These are phyloP conservation scores for Heliamphora pulchella DNA, from an alignment of 179 eudicot species.

Conservation along the genomic window DNA sequence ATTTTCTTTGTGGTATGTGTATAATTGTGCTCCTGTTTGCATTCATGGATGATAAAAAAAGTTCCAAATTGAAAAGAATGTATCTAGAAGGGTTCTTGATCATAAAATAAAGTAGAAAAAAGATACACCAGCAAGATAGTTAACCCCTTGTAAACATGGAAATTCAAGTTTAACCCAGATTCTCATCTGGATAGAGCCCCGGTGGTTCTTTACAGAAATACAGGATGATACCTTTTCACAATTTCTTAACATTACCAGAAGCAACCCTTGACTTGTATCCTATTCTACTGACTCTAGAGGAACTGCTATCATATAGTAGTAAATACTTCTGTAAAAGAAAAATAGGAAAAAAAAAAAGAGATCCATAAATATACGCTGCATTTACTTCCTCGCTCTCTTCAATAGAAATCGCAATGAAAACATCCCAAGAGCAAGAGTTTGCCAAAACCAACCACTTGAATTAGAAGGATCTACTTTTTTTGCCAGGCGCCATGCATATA, in stretches of 20 bases:
- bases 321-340: too few relatives aligned
- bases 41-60: too few relatives aligned
- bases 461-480: conserved; percentile 70
- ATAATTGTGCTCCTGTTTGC: too few relatives aligned
- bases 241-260: neutral
- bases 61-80: too few relatives aligned
- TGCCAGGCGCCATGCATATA: conserved; percentile 73
- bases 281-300: too few relatives aligned
- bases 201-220: neutral
- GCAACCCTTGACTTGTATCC: neutral
- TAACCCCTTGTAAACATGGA: neutral
- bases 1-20: too few relatives aligned
- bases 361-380: too few relatives aligned
- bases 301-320: neutral
- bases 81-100: too few relatives aligned
- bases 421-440: conserved; percentile 59
- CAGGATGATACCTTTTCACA: neutral
- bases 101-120: too few relatives aligned
- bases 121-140: too few relatives aligned
- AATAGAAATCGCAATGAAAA: conserved; percentile 60
- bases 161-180: neutral
- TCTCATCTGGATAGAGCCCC: neutral
- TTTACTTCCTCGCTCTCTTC: conserved; percentile 44
- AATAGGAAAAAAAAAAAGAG: too few relatives aligned
- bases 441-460: conserved; percentile 83